A percentile compares a stretch with the other conserved stretches of the same genome.
phyloP scores from a whole-genome alignment of 1,139 yeast genomes.

The Suhomyces yuchorum region DNA sequence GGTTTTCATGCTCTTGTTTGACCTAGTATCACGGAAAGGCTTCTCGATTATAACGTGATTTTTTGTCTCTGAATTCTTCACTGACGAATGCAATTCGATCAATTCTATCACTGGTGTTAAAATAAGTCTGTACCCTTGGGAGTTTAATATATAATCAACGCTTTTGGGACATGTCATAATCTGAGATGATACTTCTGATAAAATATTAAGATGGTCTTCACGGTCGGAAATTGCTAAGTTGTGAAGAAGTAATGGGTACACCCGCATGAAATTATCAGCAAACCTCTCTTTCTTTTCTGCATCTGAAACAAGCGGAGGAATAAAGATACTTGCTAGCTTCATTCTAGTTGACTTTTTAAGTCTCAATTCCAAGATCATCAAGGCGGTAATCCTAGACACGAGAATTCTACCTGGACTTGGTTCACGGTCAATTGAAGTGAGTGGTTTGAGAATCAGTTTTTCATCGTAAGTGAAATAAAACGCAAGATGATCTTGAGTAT shows the following conservation, averaged over 20 bases:
- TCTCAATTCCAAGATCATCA: constrained; percentile 59
- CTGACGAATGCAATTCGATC: constrained; percentile 42
- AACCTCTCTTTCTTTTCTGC: constrained; percentile 47
- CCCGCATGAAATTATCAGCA: constrained; percentile 53
- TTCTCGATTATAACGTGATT: constrained; percentile 34
- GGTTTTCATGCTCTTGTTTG: constrained; percentile 28
- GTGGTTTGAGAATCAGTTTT: not conserved
- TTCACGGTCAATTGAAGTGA: not conserved
- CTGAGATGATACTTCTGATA: constrained; percentile 60
- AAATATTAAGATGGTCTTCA: constrained; percentile 60
- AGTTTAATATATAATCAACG: constrained; percentile 42
- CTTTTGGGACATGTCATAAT: constrained; percentile 67
- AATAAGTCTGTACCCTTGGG: constrained; percentile 41
- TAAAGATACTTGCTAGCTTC: constrained; percentile 45
- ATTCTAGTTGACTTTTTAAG: constrained; percentile 53
- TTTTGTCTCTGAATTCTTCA: constrained; percentile 29
- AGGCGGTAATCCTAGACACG: constrained; percentile 4
- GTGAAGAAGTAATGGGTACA: constrained; percentile 56
- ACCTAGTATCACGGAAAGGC: constrained; percentile 21
- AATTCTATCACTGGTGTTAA: constrained; percentile 51
- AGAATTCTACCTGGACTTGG: not conserved
- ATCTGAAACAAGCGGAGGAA: constrained; percentile 58
- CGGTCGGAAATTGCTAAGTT: constrained; percentile 57
- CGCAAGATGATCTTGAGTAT: not conserved
- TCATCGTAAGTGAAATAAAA: not conserved